phyloP scores from a whole-genome alignment of 371 early-diverging fungal species.

The Mucor circinelloides region DNA sequence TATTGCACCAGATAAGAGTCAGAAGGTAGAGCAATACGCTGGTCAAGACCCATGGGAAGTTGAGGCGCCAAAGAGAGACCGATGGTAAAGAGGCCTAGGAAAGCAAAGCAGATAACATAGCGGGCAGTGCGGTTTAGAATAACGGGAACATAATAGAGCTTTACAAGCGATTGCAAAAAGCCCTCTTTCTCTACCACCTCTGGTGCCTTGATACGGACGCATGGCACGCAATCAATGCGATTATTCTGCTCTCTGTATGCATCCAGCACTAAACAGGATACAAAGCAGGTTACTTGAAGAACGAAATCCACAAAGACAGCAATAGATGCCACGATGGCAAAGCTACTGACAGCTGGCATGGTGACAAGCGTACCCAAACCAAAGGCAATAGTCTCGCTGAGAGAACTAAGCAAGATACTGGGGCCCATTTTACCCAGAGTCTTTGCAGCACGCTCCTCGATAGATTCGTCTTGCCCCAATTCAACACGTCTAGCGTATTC shows the following conservation, averaged over 20 bases:
- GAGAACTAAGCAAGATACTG: conserved; percentile 66
- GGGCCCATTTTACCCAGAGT: conserved; percentile 72
- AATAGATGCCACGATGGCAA: conserved; percentile 74
- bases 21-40: conserved; percentile 70
- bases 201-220: conserved; percentile 57
- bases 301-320: conserved; percentile 75
- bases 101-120: conserved; percentile 48
- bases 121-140: conserved; percentile 56
- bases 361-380: conserved; percentile 69
- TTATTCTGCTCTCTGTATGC: conserved; percentile 60
- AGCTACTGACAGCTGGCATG: conserved; percentile 81
- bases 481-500: conserved; percentile 61
- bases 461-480: conserved; percentile 28
- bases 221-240: conserved; percentile 70
- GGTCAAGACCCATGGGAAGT: conserved; percentile 67
- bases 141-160: conserved; percentile 62
- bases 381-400: conserved; percentile 77
- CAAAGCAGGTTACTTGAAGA: conserved; percentile 76
- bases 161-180: conserved; percentile 47
- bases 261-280: conserved; percentile 70
- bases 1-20: conserved; percentile 75
- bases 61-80: conserved; percentile 56
- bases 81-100: conserved; percentile 59
- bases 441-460: conserved; percentile 61
- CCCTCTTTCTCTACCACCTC: conserved; percentile 59